Evolutionary conservation across 2,329 filamentous ascomycete species (phyloP), one percentile per base, ranked within the genome.

Genomic region (Aotearoamyces nothofagi): DNA sequence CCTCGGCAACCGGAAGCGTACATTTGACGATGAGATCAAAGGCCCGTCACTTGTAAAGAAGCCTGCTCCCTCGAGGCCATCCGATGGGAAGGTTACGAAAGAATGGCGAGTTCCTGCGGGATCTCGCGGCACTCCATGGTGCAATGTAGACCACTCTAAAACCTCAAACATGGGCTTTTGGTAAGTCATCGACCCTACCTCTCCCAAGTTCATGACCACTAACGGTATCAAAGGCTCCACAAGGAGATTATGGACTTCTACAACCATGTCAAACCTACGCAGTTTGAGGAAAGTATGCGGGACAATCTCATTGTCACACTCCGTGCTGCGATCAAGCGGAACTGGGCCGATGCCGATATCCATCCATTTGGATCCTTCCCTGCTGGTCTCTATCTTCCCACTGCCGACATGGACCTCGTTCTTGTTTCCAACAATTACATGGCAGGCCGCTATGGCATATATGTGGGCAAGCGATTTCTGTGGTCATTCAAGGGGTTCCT

Each of bases 361-460:
- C 60, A 67, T 17, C 64, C 77, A 7, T 98, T 98, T 49, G 90
- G 90, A n/a, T 96, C 90, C 0, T 98, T 86, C 53, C 86, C 83
- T 41, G 83, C 83, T 3, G 83, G 80, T 7, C 44, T 69, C 5
- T 81, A 80, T 46, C 58, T 82, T 7, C 77, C 77, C 5, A 75
- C 79, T 1, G 83, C 81, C 10, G 90, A 98, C 48, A 92, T 98
- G 74, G 90, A 98, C 49, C 61, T 98, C 26, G 90, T 93, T 3
- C 66, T 90, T 29, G 69, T 86, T 28, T 76, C 74, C 3, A 47
- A 54, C 1, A 57, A 60, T 15, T 83, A 70, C 38, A 59, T 72
- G 37, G 49, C 57, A 6, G 58, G 63, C 3, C 67, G 66, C 3
- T 45, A 56, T 6, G 49, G 66, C 33, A 57, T 56, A 34, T 61